phyloP scores from a whole-genome alignment of 1,139 yeast genomes.

The Diutina siamensis region DNA sequence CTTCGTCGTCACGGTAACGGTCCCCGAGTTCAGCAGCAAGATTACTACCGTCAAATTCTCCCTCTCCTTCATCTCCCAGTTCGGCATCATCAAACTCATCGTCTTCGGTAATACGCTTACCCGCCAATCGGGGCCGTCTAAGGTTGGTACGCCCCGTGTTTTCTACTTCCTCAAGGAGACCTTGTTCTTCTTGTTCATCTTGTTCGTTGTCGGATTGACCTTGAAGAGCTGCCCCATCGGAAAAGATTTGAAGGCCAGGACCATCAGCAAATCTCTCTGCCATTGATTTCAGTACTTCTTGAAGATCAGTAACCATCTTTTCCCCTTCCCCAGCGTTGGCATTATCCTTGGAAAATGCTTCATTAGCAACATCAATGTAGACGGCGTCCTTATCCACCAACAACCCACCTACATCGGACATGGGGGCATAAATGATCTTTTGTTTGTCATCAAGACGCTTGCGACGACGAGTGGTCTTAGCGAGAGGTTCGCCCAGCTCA shows the following conservation, averaged over 20 bases:
- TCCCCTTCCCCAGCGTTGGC: constrained; percentile 71
- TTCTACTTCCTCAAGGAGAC: constrained; percentile 9
- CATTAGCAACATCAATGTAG: constrained; percentile 75
- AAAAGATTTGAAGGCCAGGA: constrained; percentile 65
- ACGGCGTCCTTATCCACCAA: constrained; percentile 96
- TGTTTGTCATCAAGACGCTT: constrained; percentile 89
- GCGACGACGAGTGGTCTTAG: constrained; percentile 46
- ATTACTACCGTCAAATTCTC: constrained; percentile 20
- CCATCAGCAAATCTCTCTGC: constrained; percentile 51
- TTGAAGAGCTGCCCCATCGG: constrained; percentile 42
- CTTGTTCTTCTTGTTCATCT: constrained; percentile 19
- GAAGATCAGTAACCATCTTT: constrained; percentile 70
- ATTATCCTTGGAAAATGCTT: constrained; percentile 47
- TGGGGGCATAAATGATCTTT: constrained; percentile 93
- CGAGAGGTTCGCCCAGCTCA: constrained; percentile 42
- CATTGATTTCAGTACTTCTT: constrained; percentile 52
- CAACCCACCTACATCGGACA: constrained; percentile 98
- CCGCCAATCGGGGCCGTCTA: constrained; percentile 51
- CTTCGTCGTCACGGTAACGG: constrained; percentile 33
- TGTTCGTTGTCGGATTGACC: constrained; percentile 16
- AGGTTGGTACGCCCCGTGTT: constrained; percentile 44
- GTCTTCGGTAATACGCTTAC: constrained; percentile 39
- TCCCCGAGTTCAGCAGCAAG: constrained; percentile 25
- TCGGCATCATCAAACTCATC: constrained; percentile 34
- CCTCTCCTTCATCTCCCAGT: constrained; percentile 20